A percentile compares a stretch with the other conserved stretches of the same genome.
Conservation (phyloP, 2,329 filamentous ascomycete species). For the Fusarium haematococcum region DNA sequence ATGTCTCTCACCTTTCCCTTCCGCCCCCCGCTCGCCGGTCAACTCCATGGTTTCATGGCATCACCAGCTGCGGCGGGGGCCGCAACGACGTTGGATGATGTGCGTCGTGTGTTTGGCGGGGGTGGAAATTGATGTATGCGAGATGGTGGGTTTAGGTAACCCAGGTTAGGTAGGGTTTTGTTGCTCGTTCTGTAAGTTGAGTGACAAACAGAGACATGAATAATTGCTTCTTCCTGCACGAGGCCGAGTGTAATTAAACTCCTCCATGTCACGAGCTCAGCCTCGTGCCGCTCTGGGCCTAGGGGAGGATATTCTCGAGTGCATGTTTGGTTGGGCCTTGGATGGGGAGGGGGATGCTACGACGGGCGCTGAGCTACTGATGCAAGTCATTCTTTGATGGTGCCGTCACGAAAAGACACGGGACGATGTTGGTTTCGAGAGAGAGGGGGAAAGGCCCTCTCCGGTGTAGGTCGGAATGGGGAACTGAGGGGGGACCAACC, state of each 20-base stretch:
- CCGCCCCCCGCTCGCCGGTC: neutral
- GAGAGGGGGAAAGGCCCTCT: neutral
- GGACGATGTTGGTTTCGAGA: constrained; percentile 15
- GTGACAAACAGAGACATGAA: neutral
- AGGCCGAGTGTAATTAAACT: constrained; percentile 34
- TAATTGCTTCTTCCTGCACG: constrained; percentile 6
- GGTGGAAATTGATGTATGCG: constrained; percentile 12
- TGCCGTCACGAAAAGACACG: constrained; percentile 20
- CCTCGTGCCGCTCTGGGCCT: constrained; percentile 30
- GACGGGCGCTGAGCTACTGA: constrained; percentile 22
- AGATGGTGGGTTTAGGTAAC: neutral
- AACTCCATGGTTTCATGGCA: constrained; percentile 7
- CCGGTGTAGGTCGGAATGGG: constrained; percentile 13
- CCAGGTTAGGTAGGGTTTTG: neutral
- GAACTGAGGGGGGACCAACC: constrained; percentile 19
- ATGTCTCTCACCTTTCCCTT: neutral
- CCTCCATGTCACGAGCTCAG: constrained; percentile 26
- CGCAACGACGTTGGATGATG: constrained; percentile 2
- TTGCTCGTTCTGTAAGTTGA: neutral
- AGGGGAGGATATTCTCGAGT: neutral
- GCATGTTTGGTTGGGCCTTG: neutral
- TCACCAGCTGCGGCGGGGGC: neutral
- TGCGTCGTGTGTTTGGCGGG: constrained; percentile 1
- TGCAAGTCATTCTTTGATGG: constrained; percentile 40
- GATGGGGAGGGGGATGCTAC: neutral